Evolutionary conservation across 805 yeast genomes (phyloP).

Genomic region (Cyberlindnera nakhonratchasimensis): DNA sequence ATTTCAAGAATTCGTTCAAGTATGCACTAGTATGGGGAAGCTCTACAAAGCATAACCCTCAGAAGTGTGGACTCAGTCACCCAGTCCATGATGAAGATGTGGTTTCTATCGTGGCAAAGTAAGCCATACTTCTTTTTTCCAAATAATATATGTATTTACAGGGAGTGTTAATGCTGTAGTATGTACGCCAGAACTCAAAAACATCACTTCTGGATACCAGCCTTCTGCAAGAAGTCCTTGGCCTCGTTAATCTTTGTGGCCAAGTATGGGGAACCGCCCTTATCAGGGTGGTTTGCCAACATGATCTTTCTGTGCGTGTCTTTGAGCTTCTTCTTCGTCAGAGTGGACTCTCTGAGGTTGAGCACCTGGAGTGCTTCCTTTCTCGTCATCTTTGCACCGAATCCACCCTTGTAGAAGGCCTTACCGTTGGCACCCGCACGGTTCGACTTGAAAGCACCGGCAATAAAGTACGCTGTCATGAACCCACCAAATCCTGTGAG

Average conservation of each 20-base stretch:
- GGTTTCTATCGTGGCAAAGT: constrained; percentile 84
- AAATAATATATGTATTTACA: constrained; percentile 2
- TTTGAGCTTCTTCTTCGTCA: constrained; percentile 62
- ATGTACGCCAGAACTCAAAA: not conserved
- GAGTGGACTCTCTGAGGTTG: constrained; percentile 63
- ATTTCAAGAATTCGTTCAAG: constrained; percentile 86
- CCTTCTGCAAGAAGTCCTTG: constrained; percentile 69
- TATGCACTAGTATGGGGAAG: constrained; percentile 97
- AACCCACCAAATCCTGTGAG: constrained; percentile 68
- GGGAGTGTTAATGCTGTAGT: too few relatives aligned
- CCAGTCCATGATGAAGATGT: constrained; percentile 90
- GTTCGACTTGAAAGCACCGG: constrained; percentile 59
- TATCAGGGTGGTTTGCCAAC: constrained; percentile 91
- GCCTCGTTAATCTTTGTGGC: constrained; percentile 95
- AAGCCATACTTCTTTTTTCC: too few relatives aligned
- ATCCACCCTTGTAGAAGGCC: constrained; percentile 76
- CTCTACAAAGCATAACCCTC: constrained; percentile 92
- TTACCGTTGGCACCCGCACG: constrained; percentile 41
- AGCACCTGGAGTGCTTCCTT: constrained; percentile 86
- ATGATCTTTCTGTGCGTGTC: constrained; percentile 80
- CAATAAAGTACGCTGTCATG: constrained; percentile 57
- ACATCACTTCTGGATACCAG: constrained; percentile 28
- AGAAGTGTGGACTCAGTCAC: constrained; percentile 89
- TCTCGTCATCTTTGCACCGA: constrained; percentile 86
- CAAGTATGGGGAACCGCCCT: constrained; percentile 85